These are phyloP conservation scores for Alternaria ventricosa DNA, from an alignment of 2,329 filamentous ascomycete genomes.

Conservation along the genomic window DNA sequence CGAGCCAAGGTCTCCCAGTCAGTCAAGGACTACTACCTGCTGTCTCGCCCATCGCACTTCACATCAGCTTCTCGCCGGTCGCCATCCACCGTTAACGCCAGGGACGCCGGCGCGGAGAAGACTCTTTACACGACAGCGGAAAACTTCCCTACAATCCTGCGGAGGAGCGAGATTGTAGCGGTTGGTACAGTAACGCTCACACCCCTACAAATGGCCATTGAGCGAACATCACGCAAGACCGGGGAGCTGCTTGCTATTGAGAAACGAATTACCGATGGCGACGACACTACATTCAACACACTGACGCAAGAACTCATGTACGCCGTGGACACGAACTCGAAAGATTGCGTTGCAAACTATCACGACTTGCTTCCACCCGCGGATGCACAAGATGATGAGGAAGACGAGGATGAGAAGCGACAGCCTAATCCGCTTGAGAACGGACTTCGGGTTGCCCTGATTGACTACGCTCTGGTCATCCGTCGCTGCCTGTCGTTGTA, in stretches of 20 bases:
- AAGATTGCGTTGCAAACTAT: conserved; percentile 81
- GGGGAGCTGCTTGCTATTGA: conserved; percentile 81
- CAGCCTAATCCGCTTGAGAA: conserved; percentile 68
- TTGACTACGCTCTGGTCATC: conserved; percentile 88
- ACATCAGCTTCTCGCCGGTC: conserved; percentile 76
- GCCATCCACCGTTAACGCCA: conserved; percentile 69
- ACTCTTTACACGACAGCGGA: conserved; percentile 82
- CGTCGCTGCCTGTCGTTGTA: conserved; percentile 79
- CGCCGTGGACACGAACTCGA: conserved; percentile 74
- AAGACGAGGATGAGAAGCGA: conserved; percentile 52
- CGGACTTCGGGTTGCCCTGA: conserved; percentile 81
- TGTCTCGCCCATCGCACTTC: conserved; percentile 78
- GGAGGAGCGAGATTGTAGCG: conserved; percentile 82
- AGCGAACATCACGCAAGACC: conserved; percentile 89
- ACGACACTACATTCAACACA: conserved; percentile 70
- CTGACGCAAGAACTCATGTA: conserved; percentile 79
- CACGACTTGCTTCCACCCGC: conserved; percentile 71
- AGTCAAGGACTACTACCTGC: conserved; percentile 84
- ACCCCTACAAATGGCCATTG: conserved; percentile 85
- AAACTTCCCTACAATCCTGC: conserved; percentile 87
- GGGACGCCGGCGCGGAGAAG: conserved; percentile 83
- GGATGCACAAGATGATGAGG: conserved; percentile 46
- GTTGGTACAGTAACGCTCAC: conserved; percentile 70
- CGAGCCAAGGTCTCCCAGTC: conserved; percentile 82
- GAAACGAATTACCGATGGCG: conserved; percentile 74